A percentile compares a stretch with the other conserved stretches of the same genome.
Evolutionary conservation across 768 basidiomycete genomes (phyloP).

Genomic region (Tephrocybe sp.): DNA sequence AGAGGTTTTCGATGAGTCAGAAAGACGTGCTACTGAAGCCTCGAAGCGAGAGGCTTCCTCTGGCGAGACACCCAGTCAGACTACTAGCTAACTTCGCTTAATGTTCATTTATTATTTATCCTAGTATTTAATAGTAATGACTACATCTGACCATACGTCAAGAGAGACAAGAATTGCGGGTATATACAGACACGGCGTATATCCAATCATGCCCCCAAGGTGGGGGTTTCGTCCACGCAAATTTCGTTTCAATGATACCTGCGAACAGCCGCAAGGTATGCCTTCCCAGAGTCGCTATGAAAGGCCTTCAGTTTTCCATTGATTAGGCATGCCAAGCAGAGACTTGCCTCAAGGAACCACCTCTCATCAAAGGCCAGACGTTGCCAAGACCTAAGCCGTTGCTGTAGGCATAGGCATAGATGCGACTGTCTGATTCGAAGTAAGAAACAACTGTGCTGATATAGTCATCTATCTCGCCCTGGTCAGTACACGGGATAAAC

Average conservation of each 20-base stretch:
- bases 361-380: slow-evolving; percentile 44
- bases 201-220: no score
- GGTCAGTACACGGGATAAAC: slow-evolving; percentile 44
- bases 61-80: no score
- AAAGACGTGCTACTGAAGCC: slow-evolving; percentile 18
- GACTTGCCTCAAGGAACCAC: slow-evolving; percentile 34
- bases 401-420: slow-evolving; percentile 48
- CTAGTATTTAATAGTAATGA: no score
- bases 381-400: slow-evolving; percentile 46
- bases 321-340: not conserved
- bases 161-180: no score
- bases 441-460: slow-evolving; percentile 40
- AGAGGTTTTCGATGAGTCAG: slow-evolving; percentile 28
- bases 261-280: slow-evolving; percentile 40
- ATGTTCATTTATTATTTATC: no score
- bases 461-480: slow-evolving; percentile 40
- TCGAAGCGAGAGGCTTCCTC: not conserved
- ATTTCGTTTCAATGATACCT: slow-evolving; percentile 32
- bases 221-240: no score
- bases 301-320: not conserved
- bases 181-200: no score
- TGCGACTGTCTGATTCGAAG: slow-evolving; percentile 33
- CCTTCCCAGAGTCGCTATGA: slow-evolving; percentile 38
- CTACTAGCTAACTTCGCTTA: no score
- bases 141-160: no score